Evolutionary conservation across 108 stramenopile species (phyloP).

Genomic region (Cyclostephanos tholiformis): DNA sequence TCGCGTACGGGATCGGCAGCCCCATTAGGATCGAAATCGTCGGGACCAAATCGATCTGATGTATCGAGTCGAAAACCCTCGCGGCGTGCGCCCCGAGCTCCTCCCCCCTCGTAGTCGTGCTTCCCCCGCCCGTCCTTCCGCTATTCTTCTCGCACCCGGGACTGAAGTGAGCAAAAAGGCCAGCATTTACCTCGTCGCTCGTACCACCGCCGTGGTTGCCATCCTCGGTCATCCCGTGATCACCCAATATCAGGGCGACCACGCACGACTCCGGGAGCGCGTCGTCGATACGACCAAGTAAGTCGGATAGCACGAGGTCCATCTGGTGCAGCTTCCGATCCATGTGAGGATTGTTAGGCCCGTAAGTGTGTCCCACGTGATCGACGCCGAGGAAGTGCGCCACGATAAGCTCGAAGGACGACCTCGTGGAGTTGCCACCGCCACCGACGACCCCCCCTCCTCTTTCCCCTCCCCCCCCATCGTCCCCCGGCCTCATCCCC

Average conservation of each 20-base stretch:
- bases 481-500: constrained; percentile 10
- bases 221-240: constrained; percentile 99
- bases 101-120: constrained; percentile 10
- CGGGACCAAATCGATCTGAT: constrained; percentile 96
- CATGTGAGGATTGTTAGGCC: constrained; percentile 91
- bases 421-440: not conserved
- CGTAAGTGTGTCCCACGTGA: constrained; percentile 97
- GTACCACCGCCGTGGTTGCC: constrained; percentile 98
- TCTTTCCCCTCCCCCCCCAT: not conserved
- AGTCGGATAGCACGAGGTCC: constrained; percentile 73
- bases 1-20: constrained; percentile 94
- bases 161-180: constrained; percentile 88
- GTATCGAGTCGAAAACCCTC: constrained; percentile 35
- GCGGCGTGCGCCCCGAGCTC: constrained; percentile 27
- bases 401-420: constrained; percentile 44
- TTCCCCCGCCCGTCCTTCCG: constrained; percentile 14
- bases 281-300: constrained; percentile 61
- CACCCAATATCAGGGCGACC: constrained; percentile 78
- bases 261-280: constrained; percentile 63
- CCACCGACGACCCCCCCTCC: constrained; percentile 11
- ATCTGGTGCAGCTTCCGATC: constrained; percentile 86
- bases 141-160: constrained; percentile 58
- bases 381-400: constrained; percentile 73
- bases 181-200: constrained; percentile 93
- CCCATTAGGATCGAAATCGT: constrained; percentile 90